These are phyloP conservation scores for Plantago coronopus DNA, from an alignment of 305 asterid species.

Conservation along the genomic window DNA sequence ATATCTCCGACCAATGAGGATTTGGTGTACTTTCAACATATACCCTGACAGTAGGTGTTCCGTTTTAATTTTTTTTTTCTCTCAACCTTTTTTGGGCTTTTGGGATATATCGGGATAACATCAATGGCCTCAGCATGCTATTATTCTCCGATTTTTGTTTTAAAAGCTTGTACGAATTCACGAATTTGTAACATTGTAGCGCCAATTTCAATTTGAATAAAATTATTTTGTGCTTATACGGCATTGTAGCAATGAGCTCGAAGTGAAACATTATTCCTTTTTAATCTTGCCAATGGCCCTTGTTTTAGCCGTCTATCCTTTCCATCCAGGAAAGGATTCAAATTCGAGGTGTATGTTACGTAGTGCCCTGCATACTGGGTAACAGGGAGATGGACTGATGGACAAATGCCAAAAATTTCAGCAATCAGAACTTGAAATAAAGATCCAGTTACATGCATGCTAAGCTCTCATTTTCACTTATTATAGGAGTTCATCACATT, in stretches of 20 bases:
- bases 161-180: slow-evolving; percentile 4
- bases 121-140: no score
- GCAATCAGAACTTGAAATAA: slow-evolving; percentile 27
- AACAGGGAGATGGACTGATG: not conserved
- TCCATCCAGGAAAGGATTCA: no score
- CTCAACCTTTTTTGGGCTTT: no score
- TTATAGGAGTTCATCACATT: not conserved
- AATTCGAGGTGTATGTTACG: no score
- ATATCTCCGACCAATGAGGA: slow-evolving; percentile 44
- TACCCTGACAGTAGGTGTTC: not conserved
- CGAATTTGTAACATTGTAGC: slow-evolving; percentile 5
- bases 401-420: slow-evolving; percentile 6
- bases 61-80: no score
- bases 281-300: no score
- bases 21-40: not conserved
- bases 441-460: slow-evolving; percentile 2
- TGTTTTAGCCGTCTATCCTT: no score
- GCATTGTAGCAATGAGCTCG: no score
- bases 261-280: not conserved
- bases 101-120: no score
- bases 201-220: slow-evolving; percentile 10
- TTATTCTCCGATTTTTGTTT: not conserved
- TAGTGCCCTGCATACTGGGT: not conserved
- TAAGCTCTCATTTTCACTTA: not conserved
- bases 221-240: slow-evolving; percentile 1